These are phyloP conservation scores for Fusarium udum DNA, from an alignment of 2,329 filamentous ascomycete species.

Conservation along the genomic window DNA sequence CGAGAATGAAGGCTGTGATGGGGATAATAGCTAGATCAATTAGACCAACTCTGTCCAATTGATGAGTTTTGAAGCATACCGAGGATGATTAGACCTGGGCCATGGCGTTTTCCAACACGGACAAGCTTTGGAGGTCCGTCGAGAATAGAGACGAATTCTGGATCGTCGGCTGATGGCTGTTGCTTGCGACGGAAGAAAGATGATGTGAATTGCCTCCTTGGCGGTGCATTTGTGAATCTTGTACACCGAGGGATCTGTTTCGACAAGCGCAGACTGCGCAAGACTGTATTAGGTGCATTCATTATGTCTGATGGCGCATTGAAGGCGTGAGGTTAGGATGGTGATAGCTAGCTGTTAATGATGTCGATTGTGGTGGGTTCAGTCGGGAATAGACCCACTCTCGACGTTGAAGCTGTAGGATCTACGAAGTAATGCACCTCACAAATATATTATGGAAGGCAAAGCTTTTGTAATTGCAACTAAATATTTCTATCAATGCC, in stretches of 20 bases:
- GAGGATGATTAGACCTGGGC: constrained; percentile 81
- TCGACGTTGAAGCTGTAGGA: not conserved
- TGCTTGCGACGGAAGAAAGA: constrained; percentile 37
- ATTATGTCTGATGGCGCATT: constrained; percentile 35
- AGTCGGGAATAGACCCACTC: constrained; percentile 13
- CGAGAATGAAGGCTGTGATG: constrained; percentile 86
- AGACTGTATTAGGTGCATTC: constrained; percentile 43
- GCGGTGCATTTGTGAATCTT: constrained; percentile 15
- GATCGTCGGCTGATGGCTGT: constrained; percentile 73
- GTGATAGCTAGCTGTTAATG: constrained; percentile 12
- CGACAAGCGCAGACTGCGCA: constrained; percentile 40
- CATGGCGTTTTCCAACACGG: constrained; percentile 76
- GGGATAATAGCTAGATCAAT: constrained; percentile 76
- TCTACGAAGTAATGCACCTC: not conserved
- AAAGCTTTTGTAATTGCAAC: not conserved
- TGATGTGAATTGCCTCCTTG: constrained; percentile 29
- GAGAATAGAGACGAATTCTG: constrained; percentile 83
- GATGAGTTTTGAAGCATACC: constrained; percentile 53
- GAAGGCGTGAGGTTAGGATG: not conserved
- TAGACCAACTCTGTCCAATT: not conserved
- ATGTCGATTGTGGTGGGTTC: constrained; percentile 30
- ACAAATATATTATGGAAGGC: not conserved
- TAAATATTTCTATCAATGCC: fast-evolving
- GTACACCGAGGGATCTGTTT: constrained; percentile 15
- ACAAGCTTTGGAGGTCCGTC: constrained; percentile 87